Conservation (phyloP, 352 stramenopile genomes). For the Paralagenidium karlingii region DNA sequence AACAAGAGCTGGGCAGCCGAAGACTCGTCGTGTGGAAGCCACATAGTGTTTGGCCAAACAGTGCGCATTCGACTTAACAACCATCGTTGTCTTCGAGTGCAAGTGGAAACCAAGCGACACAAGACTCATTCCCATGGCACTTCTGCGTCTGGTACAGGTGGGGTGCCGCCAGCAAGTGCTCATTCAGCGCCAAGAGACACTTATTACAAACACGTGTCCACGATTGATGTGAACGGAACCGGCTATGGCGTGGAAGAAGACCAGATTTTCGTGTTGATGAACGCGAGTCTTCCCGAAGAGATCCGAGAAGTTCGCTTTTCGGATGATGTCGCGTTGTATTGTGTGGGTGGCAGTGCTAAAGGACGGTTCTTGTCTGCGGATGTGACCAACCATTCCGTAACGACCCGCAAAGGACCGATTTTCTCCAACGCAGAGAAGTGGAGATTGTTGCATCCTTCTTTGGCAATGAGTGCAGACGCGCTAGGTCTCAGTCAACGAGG, state of each 20-base stretch:
- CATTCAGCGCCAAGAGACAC: neutral
- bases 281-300: slow-evolving; percentile 53
- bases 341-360: slow-evolving; percentile 43
- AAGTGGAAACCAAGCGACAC: slow-evolving; percentile 6
- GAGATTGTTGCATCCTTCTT: slow-evolving; percentile 41
- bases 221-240: slow-evolving; percentile 44
- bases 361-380: slow-evolving; percentile 68
- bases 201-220: neutral
- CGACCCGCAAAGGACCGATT: slow-evolving; percentile 55
- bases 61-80: slow-evolving; percentile 59
- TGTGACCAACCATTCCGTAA: slow-evolving; percentile 31
- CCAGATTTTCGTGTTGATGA: slow-evolving; percentile 71
- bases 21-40: slow-evolving; percentile 38
- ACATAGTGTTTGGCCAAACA: slow-evolving; percentile 60
- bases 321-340: slow-evolving; percentile 68
- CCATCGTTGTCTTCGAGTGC: slow-evolving; percentile 52
- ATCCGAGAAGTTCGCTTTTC: slow-evolving; percentile 58
- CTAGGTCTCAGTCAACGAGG: neutral
- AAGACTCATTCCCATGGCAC: slow-evolving; percentile 5
- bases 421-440: slow-evolving; percentile 76
- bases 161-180: neutral
- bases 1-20: too few species aligned
- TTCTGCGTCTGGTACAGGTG: neutral
- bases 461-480: neutral
- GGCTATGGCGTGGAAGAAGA: slow-evolving; percentile 56